Base-by-base conservation (phyloP, 2,329 filamentous ascomycete species). In the Pyricularia grisea region DNA sequence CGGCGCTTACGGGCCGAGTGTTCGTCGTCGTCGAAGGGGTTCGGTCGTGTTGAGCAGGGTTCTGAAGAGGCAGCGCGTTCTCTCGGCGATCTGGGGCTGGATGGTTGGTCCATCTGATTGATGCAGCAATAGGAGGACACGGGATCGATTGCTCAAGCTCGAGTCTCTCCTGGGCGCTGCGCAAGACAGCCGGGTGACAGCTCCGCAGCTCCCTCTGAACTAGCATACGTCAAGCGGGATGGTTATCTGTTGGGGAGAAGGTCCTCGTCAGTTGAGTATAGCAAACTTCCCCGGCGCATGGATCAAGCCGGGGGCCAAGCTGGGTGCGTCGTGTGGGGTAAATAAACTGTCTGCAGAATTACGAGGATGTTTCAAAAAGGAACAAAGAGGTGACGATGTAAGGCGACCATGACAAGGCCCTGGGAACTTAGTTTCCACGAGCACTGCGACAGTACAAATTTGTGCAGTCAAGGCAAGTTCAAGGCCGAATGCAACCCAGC, bases 1-100 rank as follows among this genome's bases (percentile, higher is more conserved):
- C 85, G 87, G 68, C 88, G 85, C 77, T 90, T 90, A 72, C 87
- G 82, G 69, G 87, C 82, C 61, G 83, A 81, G 65, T 78, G 75
- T 72, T 87, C 84, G 75, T 78, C 80, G 78, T 88, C 86, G 79
- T 88, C 83, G 76, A 89, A 90, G 60, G 88, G 88, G 72, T 90
- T 89, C 68, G 85, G 86, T 71, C 88, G 84, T 73, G 84, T 87
- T 74, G 87, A 85, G 77, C 83, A 83, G 77, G 86, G 84, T 81
- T 90, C 88, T 78, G 85, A 85, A 74, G 87, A 89, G 78, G 82
- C 81, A 75, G 85, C 84, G 78, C 85, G 84, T 80, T 87, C 84
- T 82, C 80, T 82, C 77, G 80, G 80, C 78, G 86, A 83, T 75
- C 80, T 78, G 72, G 81, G 79, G 75, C 75, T 80, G 75, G 81